These are phyloP conservation scores for Glomus cerebriforme DNA, from an alignment of 192 early-diverging fungal genomes.

Conservation along the genomic window DNA sequence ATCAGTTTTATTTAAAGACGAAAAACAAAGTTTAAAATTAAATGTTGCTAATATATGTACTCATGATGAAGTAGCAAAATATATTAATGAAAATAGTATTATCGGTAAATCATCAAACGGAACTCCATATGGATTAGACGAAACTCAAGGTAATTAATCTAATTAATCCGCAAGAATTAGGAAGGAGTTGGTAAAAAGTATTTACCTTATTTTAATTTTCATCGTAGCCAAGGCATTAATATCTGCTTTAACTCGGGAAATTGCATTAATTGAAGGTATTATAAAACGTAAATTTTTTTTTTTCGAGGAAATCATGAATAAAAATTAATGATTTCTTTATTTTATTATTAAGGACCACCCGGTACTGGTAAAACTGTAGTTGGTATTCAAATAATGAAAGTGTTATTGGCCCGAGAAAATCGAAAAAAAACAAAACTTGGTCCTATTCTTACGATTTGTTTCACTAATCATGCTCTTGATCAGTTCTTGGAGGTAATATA, in stretches of 20 bases:
- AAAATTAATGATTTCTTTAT: too few relatives aligned
- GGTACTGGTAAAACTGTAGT: slow-evolving; percentile 58
- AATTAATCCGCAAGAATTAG: background rate
- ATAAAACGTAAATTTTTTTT: background rate
- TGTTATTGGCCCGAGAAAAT: slow-evolving; percentile 37
- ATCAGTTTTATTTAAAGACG: slow-evolving; percentile 13
- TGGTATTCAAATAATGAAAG: slow-evolving; percentile 52
- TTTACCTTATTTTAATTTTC: background rate
- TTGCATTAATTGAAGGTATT: slow-evolving; percentile 58
- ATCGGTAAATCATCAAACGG: too few relatives aligned
- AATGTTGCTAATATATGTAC: slow-evolving; percentile 14
- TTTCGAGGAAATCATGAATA: too few relatives aligned
- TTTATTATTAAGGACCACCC: slow-evolving; percentile 42
- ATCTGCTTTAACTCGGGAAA: slow-evolving; percentile 48
- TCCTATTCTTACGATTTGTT: slow-evolving; percentile 55
- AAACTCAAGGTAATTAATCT: slow-evolving; percentile 41
- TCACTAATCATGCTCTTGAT: slow-evolving; percentile 52
- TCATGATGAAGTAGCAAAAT: background rate
- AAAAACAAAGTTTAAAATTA: slow-evolving; percentile 13
- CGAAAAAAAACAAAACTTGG: slow-evolving; percentile 33
- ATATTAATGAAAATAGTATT: slow-evolving; percentile 29
- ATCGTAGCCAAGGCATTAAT: slow-evolving; percentile 42
- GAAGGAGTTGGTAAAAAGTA: background rate
- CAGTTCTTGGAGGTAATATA: slow-evolving; percentile 35
- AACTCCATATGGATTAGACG: too few relatives aligned